Conservation (phyloP, 169 alveolate species). For the Plasmodium knowlesi region DNA sequence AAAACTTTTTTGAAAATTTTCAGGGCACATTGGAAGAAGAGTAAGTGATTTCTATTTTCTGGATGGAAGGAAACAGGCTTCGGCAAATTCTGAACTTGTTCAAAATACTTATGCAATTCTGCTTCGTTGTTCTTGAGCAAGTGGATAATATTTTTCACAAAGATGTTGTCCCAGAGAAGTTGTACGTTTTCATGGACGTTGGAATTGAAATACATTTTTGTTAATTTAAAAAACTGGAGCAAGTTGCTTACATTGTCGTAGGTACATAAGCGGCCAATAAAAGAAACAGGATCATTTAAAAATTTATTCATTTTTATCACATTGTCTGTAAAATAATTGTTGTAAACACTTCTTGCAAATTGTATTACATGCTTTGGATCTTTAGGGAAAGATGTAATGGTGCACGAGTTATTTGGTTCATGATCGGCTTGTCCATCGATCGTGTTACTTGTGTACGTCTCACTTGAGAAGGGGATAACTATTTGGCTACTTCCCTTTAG, state of each 20-base stretch:
- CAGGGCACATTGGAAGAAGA: slow-evolving; percentile 40
- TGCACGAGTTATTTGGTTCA: slow-evolving; percentile 32
- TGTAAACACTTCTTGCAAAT: slow-evolving; percentile 52
- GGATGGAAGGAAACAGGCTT: slow-evolving; percentile 33
- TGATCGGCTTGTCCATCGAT: not conserved
- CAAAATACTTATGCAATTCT: slow-evolving; percentile 25
- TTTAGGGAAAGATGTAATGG: slow-evolving; percentile 65
- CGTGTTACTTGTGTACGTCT: slow-evolving; percentile 28
- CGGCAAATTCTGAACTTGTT: slow-evolving; percentile 23
- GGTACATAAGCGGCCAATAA: slow-evolving; percentile 27
- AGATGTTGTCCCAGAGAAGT: slow-evolving; percentile 29
- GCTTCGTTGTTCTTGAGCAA: slow-evolving; percentile 18
- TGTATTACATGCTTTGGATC: slow-evolving; percentile 61
- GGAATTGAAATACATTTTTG: slow-evolving; percentile 45
- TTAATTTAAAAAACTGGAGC: slow-evolving; percentile 50
- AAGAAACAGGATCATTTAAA: slow-evolving; percentile 50
- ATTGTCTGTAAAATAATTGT: slow-evolving; percentile 36
- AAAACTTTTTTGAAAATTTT: slow-evolving; percentile 20
- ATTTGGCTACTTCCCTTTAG: slow-evolving; percentile 71
- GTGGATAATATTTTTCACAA: slow-evolving; percentile 44
- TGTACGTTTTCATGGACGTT: slow-evolving; percentile 15
- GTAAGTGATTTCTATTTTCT: slow-evolving; percentile 19
- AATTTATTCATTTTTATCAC: slow-evolving; percentile 58
- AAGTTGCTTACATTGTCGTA: slow-evolving; percentile 56
- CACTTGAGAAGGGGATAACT: slow-evolving; percentile 47